phyloP scores from a whole-genome alignment of 371 early-diverging fungal species.

The Rhizopus stolonifer region DNA sequence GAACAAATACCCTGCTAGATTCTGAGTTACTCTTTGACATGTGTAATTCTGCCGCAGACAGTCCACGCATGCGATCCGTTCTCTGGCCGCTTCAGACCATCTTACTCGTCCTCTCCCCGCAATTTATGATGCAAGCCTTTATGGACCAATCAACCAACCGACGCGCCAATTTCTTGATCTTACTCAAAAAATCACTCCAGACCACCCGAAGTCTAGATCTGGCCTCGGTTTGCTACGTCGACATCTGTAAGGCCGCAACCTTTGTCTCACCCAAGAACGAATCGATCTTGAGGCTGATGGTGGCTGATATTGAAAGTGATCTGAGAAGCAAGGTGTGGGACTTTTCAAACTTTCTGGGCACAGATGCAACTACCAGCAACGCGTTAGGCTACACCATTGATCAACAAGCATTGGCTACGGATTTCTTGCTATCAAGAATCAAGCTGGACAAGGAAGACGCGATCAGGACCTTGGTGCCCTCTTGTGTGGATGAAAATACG shows the following conservation, averaged over 20 bases:
- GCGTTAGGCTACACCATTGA: conserved; percentile 51
- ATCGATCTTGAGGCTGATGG: conserved; percentile 64
- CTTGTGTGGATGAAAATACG: conserved; percentile 58
- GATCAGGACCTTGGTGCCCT: conserved; percentile 60
- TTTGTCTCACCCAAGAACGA: conserved; percentile 67
- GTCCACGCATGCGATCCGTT: conserved; percentile 55
- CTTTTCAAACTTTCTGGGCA: conserved; percentile 48
- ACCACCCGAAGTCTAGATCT: conserved; percentile 66
- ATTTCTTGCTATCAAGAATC: conserved; percentile 70
- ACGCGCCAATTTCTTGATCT: conserved; percentile 62
- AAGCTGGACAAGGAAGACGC: conserved; percentile 68
- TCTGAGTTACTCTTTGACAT: conserved; percentile 78
- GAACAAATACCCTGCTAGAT: conserved; percentile 61
- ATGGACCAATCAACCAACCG: conserved; percentile 39
- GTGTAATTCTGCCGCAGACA: conserved; percentile 69
- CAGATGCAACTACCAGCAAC: conserved; percentile 40
- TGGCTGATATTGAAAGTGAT: conserved; percentile 73
- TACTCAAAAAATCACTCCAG: conserved; percentile 63
- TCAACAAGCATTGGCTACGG: conserved; percentile 55
- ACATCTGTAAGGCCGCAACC: conserved; percentile 75
- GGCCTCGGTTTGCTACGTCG: conserved; percentile 75
- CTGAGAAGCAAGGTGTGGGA: conserved; percentile 72
- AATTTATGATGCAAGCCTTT: conserved; percentile 61
- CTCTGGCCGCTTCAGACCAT: conserved; percentile 87
- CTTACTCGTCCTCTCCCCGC: conserved; percentile 74